Percentiles rank a stretch among this genome's conserved stretches.
phyloP scores from a whole-genome alignment of 805 yeast genomes.

The Saturnispora serradocipensis region DNA sequence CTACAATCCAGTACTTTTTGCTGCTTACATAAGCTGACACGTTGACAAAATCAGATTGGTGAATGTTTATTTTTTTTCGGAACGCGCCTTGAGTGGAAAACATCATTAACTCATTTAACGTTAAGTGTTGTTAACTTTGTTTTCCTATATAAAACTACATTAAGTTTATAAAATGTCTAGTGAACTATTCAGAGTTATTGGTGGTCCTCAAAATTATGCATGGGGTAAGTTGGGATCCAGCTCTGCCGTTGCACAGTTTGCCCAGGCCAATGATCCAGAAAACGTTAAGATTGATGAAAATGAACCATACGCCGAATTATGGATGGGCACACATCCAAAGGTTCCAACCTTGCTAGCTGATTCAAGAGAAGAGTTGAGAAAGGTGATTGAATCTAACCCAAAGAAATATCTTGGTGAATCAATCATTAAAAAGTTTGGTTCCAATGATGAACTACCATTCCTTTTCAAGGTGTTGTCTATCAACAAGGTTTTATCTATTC shows the following conservation, averaged over 20 bases:
- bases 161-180: conserved; percentile 15
- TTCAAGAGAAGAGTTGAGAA: conserved; percentile 46
- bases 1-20: neutral
- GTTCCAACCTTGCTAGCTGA: conserved; percentile 64
- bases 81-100: neutral
- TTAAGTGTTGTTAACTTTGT: neutral
- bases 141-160: neutral
- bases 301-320: conserved; percentile 91
- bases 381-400: conserved; percentile 54
- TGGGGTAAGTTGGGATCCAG: conserved; percentile 65
- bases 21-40: neutral
- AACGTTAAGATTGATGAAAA: conserved; percentile 51
- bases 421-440: conserved; percentile 59
- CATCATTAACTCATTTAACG: neutral
- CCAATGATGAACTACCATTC: conserved; percentile 66
- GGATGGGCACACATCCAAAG: conserved; percentile 99
- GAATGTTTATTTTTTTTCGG: neutral
- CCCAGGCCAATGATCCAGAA: conserved; percentile 56
- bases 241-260: conserved; percentile 86
- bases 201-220: conserved; percentile 32
- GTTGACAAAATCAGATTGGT: neutral
- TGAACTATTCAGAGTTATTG: conserved; percentile 26
- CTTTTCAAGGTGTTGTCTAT: conserved; percentile 91
- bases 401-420: conserved; percentile 45
- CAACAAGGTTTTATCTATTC: conserved; percentile 86